Evolutionary conservation across 2,329 filamentous ascomycete genomes (phyloP).

Genomic region (Ramichloridium luteum): DNA sequence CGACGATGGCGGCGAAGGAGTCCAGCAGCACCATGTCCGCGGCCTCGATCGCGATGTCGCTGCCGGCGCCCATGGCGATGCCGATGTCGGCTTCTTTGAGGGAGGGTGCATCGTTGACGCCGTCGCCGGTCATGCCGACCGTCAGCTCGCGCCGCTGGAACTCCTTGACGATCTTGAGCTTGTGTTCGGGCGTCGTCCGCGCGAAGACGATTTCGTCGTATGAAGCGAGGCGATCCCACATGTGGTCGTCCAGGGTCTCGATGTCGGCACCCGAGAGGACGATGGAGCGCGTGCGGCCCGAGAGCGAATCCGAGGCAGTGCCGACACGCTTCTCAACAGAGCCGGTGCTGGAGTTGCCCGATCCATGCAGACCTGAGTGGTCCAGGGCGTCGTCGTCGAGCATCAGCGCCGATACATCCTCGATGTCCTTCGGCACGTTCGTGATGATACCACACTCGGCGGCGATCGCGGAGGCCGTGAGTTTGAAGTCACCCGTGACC

Average conservation of each 20-base stretch:
- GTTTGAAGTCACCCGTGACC: conserved; percentile 68
- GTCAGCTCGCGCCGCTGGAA: conserved; percentile 50
- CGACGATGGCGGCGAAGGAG: conserved; percentile 58
- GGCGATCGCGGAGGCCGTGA: conserved; percentile 63
- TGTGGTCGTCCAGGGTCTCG: conserved; percentile 49
- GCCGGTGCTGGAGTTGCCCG: too few relatives aligned
- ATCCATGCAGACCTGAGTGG: too few relatives aligned
- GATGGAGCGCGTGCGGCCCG: conserved; percentile 34
- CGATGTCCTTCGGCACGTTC: conserved; percentile 35
- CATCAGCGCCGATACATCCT: conserved; percentile 42
- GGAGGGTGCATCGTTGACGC: conserved; percentile 40
- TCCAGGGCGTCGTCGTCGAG: conserved; percentile 19
- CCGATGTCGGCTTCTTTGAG: conserved; percentile 47
- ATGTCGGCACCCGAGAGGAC: conserved; percentile 56
- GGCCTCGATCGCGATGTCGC: conserved; percentile 50
- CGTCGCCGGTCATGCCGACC: conserved; percentile 42
- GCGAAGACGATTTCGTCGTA: conserved; percentile 68
- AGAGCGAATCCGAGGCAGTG: conserved; percentile 5
- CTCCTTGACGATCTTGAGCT: conserved; percentile 65
- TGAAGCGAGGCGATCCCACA: conserved; percentile 53
- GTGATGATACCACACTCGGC: conserved; percentile 60
- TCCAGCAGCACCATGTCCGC: conserved; percentile 54
- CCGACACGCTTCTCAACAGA: conserved; percentile 13
- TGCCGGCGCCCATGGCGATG: conserved; percentile 46
- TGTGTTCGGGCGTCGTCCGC: conserved; percentile 65